Conservation (phyloP, 2,329 filamentous ascomycete species). For the Pseudogymnoascus sp. region DNA sequence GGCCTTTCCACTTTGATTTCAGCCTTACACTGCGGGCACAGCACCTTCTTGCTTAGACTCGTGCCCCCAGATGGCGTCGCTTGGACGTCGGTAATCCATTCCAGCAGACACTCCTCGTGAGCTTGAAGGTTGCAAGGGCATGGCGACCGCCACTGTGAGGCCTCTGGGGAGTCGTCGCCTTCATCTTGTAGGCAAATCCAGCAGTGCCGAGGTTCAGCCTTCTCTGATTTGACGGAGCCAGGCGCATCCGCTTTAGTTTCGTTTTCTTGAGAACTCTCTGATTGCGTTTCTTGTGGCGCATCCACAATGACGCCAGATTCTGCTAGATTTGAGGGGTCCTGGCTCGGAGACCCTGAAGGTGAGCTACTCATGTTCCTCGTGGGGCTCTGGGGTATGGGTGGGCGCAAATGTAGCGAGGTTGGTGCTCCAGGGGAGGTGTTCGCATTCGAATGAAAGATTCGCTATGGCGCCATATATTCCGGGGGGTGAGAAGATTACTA, state of each 20-base stretch:
- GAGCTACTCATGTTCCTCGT: not conserved
- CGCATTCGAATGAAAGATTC: not conserved
- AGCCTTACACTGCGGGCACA: constrained; percentile 84
- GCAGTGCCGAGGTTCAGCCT: constrained; percentile 37
- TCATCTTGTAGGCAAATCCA: constrained; percentile 57
- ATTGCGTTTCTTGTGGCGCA: not conserved
- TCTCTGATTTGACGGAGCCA: not conserved
- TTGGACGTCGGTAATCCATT: constrained; percentile 91
- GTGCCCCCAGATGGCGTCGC: constrained; percentile 40
- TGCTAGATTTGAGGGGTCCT: not conserved
- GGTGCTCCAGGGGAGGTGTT: not conserved
- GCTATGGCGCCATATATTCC: constrained; percentile 2
- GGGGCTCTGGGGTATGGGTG: not conserved
- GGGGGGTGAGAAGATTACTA: not conserved
- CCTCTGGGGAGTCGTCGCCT: constrained; percentile 38
- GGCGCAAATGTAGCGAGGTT: not conserved
- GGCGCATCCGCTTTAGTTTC: not conserved
- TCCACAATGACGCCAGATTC: not conserved
- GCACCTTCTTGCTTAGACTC: constrained; percentile 52
- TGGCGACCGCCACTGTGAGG: constrained; percentile 66
- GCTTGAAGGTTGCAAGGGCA: constrained; percentile 87
- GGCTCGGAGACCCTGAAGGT: not conserved
- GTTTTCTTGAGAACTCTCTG: not conserved
- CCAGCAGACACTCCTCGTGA: constrained; percentile 80
- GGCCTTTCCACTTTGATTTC: constrained; percentile 70